Conservation (phyloP, 768 basidiomycete genomes). For the Infundibulicybe gibba region DNA sequence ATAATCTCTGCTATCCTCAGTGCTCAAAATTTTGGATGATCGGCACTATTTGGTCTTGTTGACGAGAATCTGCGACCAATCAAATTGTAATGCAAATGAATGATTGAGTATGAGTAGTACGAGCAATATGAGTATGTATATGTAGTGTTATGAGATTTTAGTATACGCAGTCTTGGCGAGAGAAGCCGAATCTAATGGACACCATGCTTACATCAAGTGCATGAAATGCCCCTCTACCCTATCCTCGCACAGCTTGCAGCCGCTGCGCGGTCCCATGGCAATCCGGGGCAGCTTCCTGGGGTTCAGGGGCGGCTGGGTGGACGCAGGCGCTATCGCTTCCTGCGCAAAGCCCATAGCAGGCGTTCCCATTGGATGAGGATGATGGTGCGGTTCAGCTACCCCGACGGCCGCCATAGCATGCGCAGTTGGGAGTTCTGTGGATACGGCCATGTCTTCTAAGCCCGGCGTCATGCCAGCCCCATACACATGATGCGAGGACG, state of each 20-base stretch:
- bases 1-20: constrained; percentile 10
- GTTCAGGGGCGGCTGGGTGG: constrained; percentile 17
- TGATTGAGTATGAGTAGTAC: background rate
- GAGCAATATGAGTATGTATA: too few species aligned
- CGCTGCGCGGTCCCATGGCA: constrained; percentile 69
- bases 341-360: constrained; percentile 13
- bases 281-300: constrained; percentile 41
- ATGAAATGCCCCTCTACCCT: constrained; percentile 71
- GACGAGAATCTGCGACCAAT: constrained; percentile 6
- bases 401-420: background rate
- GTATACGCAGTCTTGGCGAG: background rate
- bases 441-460: too few species aligned
- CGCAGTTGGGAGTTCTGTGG: too few species aligned
- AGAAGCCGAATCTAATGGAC: too few species aligned
- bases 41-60: constrained; percentile 2
- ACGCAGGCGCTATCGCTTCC: constrained; percentile 12
- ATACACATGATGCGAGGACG: too few species aligned
- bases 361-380: constrained; percentile 25
- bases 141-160: background rate
- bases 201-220: constrained; percentile 50
- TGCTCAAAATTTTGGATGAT: constrained; percentile 8
- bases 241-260: constrained; percentile 63
- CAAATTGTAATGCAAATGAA: background rate
- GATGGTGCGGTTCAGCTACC: constrained; percentile 14
- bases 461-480: too few species aligned